Base-by-base conservation (phyloP, 1,284 basidiomycete genomes). In the Mrakiaceae sp. region DNA sequence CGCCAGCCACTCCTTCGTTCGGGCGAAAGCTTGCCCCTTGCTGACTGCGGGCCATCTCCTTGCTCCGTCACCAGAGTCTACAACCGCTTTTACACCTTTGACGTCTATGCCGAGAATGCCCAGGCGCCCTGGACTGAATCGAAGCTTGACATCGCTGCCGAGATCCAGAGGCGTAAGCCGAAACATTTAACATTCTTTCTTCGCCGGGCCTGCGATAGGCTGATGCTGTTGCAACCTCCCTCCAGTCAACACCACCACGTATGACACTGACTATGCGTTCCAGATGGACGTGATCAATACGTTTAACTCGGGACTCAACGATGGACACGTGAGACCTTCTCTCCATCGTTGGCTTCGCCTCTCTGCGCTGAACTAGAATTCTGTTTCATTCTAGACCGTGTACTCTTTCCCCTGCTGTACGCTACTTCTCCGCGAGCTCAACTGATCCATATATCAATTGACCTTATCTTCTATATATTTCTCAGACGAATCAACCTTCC, bases 211-310 rank as follows among this genome's bases (percentile, higher is more conserved):
- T 6, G n/a, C 5, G 3, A 7, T 46, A 9, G 4, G 8, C 43
- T 48, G 6, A 12, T 44, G 11, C 3, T 11, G n/a, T 14, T 14
- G 43, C n/a, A n/a, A 47, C 3, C 44, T 58, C 5, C 11, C 4
- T 16, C 14, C 57, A 58, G 57, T 58, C 46, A 44, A 47, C 16
- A 46, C 57, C 4, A 16, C 44, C 4, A 58, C 14, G 8, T 58
- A 58, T 16, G 57, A 44, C 5, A 47, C 57, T 6, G 57, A 58
- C 46, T 58, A 58, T 44, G 57, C 57, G 12, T 58, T 58, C 57
- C 57, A 58, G 10, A 47, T 47, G 46, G 57, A 58, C 39, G 57
- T 58, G 7, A 47, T 58, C n/a, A 58, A 58, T 12, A 58, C 57
- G 14, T 44, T 58, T 5, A 58, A 58, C 44, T 46, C 43, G 0